Conservation (phyloP, 768 basidiomycete species). For the Royoungia palumana region DNA sequence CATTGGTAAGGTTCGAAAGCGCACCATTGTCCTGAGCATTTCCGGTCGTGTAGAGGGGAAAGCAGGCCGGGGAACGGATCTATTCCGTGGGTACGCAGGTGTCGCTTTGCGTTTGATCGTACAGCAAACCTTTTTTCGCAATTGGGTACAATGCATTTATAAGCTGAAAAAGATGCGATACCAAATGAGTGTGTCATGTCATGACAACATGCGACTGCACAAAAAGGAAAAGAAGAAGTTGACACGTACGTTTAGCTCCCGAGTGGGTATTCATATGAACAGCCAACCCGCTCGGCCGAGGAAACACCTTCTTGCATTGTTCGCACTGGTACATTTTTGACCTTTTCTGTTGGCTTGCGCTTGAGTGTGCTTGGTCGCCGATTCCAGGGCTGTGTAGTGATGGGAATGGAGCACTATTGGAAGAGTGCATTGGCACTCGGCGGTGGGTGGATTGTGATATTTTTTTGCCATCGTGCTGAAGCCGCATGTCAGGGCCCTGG, state of each 20-base stretch:
- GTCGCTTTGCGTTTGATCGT: conserved; percentile 77
- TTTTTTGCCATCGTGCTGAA: conserved; percentile 14
- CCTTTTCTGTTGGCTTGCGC: conserved; percentile 29
- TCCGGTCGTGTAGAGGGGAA: conserved; percentile 25
- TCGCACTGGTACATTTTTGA: conserved; percentile 50
- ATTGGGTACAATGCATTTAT: conserved; percentile 51
- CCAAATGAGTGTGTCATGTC: conserved; percentile 5
- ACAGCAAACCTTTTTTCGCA: conserved; percentile 73
- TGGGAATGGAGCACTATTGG: conserved; percentile 6
- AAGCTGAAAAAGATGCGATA: conserved; percentile 17
- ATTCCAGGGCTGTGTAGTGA: conserved; percentile 7
- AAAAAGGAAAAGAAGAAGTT: no score
- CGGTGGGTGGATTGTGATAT: conserved; percentile 9
- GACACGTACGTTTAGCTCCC: conserved; percentile 45
- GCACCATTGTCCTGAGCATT: conserved; percentile 36
- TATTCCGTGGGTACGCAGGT: conserved; percentile 72
- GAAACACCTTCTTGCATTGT: conserved; percentile 44
- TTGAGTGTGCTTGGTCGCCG: conserved; percentile 10
- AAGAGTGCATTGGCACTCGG: conserved; percentile 8
- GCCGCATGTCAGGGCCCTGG: conserved; percentile 27
- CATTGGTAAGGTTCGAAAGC: conserved; percentile 27
- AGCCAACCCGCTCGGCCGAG: conserved; percentile 48
- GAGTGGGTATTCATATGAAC: conserved; percentile 56
- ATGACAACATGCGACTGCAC: background rate
- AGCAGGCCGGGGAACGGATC: conserved; percentile 21